phyloP scores from a whole-genome alignment of 2,329 filamentous ascomycete species.

The Aspergillus unguis region DNA sequence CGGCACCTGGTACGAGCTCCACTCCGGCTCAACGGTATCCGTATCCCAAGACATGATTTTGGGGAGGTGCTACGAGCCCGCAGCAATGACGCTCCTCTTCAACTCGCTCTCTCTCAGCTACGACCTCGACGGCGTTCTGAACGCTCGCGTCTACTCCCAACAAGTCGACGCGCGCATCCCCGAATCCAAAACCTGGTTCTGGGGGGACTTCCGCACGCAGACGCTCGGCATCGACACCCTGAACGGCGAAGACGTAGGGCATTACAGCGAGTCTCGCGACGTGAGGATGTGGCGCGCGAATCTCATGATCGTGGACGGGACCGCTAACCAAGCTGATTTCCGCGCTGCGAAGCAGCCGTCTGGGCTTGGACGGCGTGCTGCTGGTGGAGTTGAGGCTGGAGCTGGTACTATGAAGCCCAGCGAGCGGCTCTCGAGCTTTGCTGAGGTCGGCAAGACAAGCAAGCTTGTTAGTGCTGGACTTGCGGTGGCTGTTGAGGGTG shows the following conservation, averaged over 20 bases:
- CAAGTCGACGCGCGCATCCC: constrained; percentile 50
- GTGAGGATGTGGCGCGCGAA: constrained; percentile 47
- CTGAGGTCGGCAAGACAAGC: constrained; percentile 36
- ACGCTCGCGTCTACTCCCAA: constrained; percentile 48
- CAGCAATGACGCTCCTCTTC: constrained; percentile 48
- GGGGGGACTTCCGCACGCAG: constrained; percentile 55
- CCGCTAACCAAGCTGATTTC: constrained; percentile 21
- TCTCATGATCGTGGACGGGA: constrained; percentile 45
- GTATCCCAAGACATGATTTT: constrained; percentile 53
- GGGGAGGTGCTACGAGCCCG: constrained; percentile 53
- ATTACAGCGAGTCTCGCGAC: constrained; percentile 45
- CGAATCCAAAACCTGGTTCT: constrained; percentile 51
- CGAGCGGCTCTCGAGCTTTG: constrained; percentile 19
- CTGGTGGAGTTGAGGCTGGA: too few relatives aligned
- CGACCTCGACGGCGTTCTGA: constrained; percentile 47
- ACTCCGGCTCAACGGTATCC: constrained; percentile 41
- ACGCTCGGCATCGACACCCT: constrained; percentile 55
- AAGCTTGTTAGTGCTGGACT: constrained; percentile 39
- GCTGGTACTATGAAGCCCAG: constrained; percentile 8
- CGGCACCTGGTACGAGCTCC: constrained; percentile 52
- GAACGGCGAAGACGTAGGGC: constrained; percentile 52
- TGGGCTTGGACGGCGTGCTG: constrained; percentile 22
- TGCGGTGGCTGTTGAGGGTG: constrained; percentile 28
- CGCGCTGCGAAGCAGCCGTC: constrained; percentile 29
- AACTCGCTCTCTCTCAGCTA: constrained; percentile 37